A percentile compares a stretch with the other conserved stretches of the same genome.
Conservation (phyloP, 768 basidiomycete species). For the Boletus sp. region DNA sequence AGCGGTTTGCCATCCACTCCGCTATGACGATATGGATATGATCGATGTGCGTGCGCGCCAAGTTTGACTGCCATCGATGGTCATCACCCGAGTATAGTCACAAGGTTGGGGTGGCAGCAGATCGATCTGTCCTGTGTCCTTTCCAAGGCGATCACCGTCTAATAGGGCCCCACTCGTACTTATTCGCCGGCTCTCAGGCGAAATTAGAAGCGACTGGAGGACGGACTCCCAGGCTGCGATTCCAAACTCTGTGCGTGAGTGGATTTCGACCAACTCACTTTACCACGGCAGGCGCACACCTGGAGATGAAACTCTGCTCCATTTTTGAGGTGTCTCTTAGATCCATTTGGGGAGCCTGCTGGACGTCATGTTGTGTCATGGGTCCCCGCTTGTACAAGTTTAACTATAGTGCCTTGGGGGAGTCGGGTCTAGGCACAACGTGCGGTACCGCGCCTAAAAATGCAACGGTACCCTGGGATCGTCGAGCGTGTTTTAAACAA, state of each 20-base stretch:
- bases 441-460: slow-evolving; percentile 20
- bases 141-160: slow-evolving; percentile 9
- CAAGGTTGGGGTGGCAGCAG: not conserved
- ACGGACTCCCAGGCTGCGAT: slow-evolving; percentile 22
- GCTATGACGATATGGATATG: slow-evolving; percentile 2
- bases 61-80: not conserved
- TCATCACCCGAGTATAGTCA: slow-evolving; percentile 14
- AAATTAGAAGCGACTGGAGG: slow-evolving; percentile 7
- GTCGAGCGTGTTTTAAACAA: not conserved
- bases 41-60: not conserved
- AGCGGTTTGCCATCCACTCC: slow-evolving; percentile 5
- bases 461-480: not conserved
- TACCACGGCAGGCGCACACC: slow-evolving; percentile 1
- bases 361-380: not conserved
- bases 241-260: slow-evolving; percentile 17
- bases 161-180: not conserved
- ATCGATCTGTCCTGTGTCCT: slow-evolving; percentile 5
- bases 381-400: slow-evolving; percentile 5
- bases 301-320: slow-evolving; percentile 20
- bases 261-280: slow-evolving; percentile 2
- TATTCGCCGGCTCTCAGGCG: slow-evolving; percentile 18
- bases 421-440: not conserved
- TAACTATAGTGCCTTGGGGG: not conserved
- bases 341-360: not conserved
- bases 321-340: slow-evolving; percentile 6